Evolutionary conservation across 163 green algal genomes (phyloP).

Genomic region (Scenedesmus sp.): DNA sequence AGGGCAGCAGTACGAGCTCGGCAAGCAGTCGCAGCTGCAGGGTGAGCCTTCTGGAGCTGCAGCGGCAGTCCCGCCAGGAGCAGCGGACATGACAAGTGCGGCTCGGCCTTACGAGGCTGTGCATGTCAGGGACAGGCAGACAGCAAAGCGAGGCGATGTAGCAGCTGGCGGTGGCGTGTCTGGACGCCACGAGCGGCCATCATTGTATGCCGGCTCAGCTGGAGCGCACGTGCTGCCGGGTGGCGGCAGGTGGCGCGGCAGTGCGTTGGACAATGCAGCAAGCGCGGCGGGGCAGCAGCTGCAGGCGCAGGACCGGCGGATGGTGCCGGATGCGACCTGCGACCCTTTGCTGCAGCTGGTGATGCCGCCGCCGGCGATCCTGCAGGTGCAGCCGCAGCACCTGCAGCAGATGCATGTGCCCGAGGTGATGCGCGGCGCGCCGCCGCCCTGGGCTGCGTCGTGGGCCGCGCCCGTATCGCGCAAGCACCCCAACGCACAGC

Average conservation of each 20-base stretch:
- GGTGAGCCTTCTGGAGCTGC: not conserved
- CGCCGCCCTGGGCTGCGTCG: not conserved
- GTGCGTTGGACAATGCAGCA: not conserved
- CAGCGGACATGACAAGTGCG: constrained; percentile 6
- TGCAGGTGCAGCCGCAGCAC: not conserved
- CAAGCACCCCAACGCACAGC: not conserved
- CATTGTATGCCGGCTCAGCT: not conserved
- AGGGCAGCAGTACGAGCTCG: constrained; percentile 16
- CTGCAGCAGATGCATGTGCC: constrained; percentile 4
- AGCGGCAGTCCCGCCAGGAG: not conserved
- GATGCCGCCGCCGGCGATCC: not conserved
- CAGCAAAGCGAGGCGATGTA: not conserved
- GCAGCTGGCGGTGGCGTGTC: too few species aligned
- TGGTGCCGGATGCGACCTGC: not conserved
- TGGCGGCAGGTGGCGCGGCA: not conserved
- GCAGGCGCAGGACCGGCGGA: not conserved
- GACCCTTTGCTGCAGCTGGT: not conserved
- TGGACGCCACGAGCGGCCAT: not conserved
- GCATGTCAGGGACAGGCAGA: not conserved
- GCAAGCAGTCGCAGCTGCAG: not conserved
- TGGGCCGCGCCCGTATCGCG: not conserved
- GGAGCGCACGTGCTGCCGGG: not conserved
- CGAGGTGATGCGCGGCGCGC: not conserved
- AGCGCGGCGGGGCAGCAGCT: not conserved
- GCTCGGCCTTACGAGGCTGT: not conserved